Evolutionary conservation across 192 early-diverging fungal genomes (phyloP).

Genomic region (Coemansia javaensis): DNA sequence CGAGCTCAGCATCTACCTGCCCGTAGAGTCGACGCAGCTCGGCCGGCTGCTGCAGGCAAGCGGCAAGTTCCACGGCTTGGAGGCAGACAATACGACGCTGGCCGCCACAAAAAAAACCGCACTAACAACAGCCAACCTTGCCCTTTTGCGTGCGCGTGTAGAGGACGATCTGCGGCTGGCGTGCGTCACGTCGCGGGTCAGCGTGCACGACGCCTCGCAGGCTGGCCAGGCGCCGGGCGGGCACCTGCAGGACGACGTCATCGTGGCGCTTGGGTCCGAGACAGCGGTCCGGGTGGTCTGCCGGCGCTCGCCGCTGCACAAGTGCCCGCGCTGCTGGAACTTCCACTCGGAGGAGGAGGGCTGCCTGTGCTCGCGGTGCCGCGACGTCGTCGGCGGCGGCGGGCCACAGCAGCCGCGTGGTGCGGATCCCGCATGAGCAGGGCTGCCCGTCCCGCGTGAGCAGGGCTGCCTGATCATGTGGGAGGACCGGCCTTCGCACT

Average conservation of each 20-base stretch:
- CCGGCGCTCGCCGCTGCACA: constrained; percentile 52
- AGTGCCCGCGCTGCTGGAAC: constrained; percentile 80
- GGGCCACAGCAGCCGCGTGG: too few relatives aligned
- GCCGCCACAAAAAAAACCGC: too few relatives aligned
- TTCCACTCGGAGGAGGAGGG: constrained; percentile 50
- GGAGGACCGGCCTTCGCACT: too few relatives aligned
- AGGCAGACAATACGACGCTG: too few relatives aligned
- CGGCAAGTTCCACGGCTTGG: constrained; percentile 1
- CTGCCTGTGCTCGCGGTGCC: constrained; percentile 60
- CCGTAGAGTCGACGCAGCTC: constrained; percentile 17
- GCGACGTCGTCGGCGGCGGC: constrained; percentile 16
- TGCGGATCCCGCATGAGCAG: too few relatives aligned
- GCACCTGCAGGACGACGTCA: constrained; percentile 5
- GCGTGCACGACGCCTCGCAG: constrained; percentile 7
- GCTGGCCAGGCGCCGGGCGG: background rate
- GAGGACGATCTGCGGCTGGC: constrained; percentile 24
- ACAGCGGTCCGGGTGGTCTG: constrained; percentile 43
- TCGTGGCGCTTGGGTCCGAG: constrained; percentile 16
- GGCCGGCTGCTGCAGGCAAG: constrained; percentile 18
- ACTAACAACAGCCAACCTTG: too few relatives aligned
- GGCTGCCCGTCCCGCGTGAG: too few relatives aligned
- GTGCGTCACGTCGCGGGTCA: constrained; percentile 25
- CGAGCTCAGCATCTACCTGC: constrained; percentile 33
- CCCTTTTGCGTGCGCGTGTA: constrained; percentile 1
- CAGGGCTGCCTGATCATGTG: too few relatives aligned